Evolutionary conservation across 1,139 yeast genomes (phyloP).

Genomic region (Suzukiozyma palmioleophila): DNA sequence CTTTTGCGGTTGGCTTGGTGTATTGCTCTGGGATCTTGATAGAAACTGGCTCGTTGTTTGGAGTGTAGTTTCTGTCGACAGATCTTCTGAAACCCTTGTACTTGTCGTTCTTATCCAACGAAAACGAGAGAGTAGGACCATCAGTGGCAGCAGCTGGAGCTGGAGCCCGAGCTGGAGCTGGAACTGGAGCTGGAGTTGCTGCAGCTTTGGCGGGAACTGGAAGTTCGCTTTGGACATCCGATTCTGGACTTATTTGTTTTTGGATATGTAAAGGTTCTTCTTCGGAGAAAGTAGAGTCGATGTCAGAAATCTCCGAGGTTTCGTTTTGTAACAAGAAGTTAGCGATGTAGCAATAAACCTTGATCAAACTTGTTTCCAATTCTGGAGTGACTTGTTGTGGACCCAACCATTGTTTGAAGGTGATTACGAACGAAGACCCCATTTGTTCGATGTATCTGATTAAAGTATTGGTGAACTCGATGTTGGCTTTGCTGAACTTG

Average conservation of each 20-base stretch:
- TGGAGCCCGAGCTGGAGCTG: background rate
- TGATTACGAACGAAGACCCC: conserved; percentile 38
- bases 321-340: conserved; percentile 28
- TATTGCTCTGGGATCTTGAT: conserved; percentile 20
- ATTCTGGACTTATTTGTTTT: conserved; percentile 1
- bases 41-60: conserved; percentile 21
- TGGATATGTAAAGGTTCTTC: conserved; percentile 4
- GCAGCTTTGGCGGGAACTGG: background rate
- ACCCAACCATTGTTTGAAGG: conserved; percentile 37
- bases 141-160: background rate
- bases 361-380: conserved; percentile 40
- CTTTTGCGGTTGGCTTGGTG: conserved; percentile 1
- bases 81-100: conserved; percentile 46
- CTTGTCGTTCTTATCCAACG: conserved; percentile 28
- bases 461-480: conserved; percentile 21
- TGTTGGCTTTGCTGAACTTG: conserved; percentile 32
- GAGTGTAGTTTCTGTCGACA: conserved; percentile 19
- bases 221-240: background rate
- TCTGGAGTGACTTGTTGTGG: conserved; percentile 25
- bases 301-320: conserved; percentile 5
- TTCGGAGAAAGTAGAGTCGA: conserved; percentile 6
- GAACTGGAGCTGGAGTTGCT: background rate
- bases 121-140: conserved; percentile 5
- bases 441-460: conserved; percentile 38
- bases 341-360: conserved; percentile 38